Conservation (phyloP, 169 alveolate genomes). For the Cryptosporidium ryanae region DNA sequence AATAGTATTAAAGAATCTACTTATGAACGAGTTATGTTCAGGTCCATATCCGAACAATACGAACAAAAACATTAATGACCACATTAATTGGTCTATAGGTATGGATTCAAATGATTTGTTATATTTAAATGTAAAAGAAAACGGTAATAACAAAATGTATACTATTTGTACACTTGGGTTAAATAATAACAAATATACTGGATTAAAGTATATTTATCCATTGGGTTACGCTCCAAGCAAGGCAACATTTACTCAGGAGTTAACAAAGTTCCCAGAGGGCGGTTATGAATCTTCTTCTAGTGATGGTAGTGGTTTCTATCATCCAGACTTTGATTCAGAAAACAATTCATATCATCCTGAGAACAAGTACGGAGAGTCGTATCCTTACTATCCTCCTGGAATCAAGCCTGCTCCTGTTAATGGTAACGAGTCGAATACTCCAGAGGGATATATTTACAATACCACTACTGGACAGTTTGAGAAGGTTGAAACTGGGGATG, state of each 20-base stretch:
- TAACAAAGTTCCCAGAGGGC: conserved; percentile 30
- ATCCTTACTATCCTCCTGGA: conserved; percentile 62
- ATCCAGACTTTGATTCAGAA: not conserved
- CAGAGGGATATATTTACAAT: conserved; percentile 38
- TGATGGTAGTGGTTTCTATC: conserved; percentile 13
- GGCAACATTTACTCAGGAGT: conserved; percentile 2
- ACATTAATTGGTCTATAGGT: conserved; percentile 10
- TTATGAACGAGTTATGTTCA: conserved; percentile 2
- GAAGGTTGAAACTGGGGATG: not conserved
- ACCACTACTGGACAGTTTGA: conserved; percentile 65
- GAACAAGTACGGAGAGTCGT: not conserved
- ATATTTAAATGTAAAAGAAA: conserved; percentile 9
- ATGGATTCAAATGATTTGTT: conserved; percentile 24
- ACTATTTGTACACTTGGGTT: conserved; percentile 39
- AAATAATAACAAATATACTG: not conserved
- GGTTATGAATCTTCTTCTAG: conserved; percentile 42
- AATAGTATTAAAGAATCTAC: conserved; percentile 21
- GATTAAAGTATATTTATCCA: conserved; percentile 34
- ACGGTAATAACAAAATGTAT: not conserved
- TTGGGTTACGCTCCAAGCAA: conserved; percentile 51
- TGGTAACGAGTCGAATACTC: conserved; percentile 17
- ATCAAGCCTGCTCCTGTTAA: conserved; percentile 39
- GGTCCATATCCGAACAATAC: conserved; percentile 39
- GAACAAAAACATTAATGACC: not conserved
- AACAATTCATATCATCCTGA: conserved; percentile 21